Conservation (phyloP, 768 basidiomycete genomes). For the Royoungia palumana region DNA sequence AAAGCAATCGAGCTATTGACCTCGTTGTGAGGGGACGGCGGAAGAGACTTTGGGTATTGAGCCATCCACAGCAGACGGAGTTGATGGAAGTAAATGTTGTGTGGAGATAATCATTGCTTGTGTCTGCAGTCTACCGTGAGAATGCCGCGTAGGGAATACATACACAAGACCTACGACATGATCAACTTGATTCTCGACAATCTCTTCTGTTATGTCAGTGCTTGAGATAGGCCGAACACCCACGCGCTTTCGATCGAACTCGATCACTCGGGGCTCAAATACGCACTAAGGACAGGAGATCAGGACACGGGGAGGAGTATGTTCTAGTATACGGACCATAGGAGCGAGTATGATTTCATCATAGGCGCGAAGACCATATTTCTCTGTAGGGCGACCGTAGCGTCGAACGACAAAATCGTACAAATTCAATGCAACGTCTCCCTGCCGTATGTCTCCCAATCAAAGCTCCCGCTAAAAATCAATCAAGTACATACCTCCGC, state of each 20-base stretch:
- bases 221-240: slow-evolving; percentile 47
- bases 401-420: slow-evolving; percentile 87
- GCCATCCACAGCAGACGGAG: slow-evolving; percentile 31
- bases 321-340: slow-evolving; percentile 57
- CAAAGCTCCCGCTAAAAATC: neutral
- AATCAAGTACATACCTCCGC: slow-evolving; percentile 61
- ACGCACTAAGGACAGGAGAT: slow-evolving; percentile 56
- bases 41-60: slow-evolving; percentile 20
- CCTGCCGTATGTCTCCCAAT: slow-evolving; percentile 41
- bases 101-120: slow-evolving; percentile 91
- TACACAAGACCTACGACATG: slow-evolving; percentile 42
- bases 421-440: slow-evolving; percentile 83
- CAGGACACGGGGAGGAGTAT: neutral
- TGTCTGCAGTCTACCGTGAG: slow-evolving; percentile 50
- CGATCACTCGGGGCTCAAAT: slow-evolving; percentile 90
- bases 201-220: slow-evolving; percentile 71
- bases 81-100: slow-evolving; percentile 61
- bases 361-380: slow-evolving; percentile 87
- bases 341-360: slow-evolving; percentile 95
- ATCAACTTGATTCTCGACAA: slow-evolving; percentile 53
- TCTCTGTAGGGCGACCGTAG: slow-evolving; percentile 73
- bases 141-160: neutral
- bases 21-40: slow-evolving; percentile 26
- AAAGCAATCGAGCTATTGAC: slow-evolving; percentile 7
- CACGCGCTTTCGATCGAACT: slow-evolving; percentile 75